phyloP scores from a whole-genome alignment of 1,284 basidiomycete species.

The Cystobasidium pallidum region DNA sequence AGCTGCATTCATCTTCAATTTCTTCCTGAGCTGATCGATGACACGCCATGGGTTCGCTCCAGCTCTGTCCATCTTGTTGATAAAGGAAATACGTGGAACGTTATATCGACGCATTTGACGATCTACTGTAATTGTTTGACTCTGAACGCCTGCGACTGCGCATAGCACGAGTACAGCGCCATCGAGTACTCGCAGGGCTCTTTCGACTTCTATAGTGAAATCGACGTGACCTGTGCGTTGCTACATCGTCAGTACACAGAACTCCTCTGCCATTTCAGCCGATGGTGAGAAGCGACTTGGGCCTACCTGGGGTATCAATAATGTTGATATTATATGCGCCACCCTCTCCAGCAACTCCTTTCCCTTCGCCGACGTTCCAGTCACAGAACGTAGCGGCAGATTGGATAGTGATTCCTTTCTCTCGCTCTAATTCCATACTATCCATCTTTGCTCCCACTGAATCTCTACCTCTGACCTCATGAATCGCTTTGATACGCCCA shows the following conservation, averaged over 20 bases:
- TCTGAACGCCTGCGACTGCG: constrained; percentile 95
- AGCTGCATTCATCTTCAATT: constrained; percentile 89
- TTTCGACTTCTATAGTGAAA: constrained; percentile 98
- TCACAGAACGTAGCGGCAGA: constrained; percentile 98
- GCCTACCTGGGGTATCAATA: constrained; percentile 91
- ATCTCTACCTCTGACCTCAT: constrained; percentile 94
- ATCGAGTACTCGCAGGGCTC: constrained; percentile 92
- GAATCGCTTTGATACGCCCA: constrained; percentile 91
- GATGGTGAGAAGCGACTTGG: constrained; percentile 43
- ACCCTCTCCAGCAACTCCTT: constrained; percentile 61
- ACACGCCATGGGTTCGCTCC: constrained; percentile 98
- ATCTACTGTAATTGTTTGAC: constrained; percentile 99
- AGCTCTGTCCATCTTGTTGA: constrained; percentile 99
- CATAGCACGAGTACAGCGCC: constrained; percentile 96
- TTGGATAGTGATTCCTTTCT: constrained; percentile 99
- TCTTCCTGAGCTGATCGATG: constrained; percentile 85
- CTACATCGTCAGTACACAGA: neutral
- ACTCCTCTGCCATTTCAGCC: neutral
- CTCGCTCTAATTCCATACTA: constrained; percentile 97
- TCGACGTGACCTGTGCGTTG: constrained; percentile 82
- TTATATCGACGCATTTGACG: constrained; percentile 97
- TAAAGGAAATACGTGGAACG: constrained; percentile 93
- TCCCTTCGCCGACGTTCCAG: constrained; percentile 67
- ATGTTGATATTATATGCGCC: constrained; percentile 94
- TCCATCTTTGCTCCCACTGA: constrained; percentile 99